Evolutionary conservation across 1,284 basidiomycete species (phyloP), one percentile per base, ranked within the genome.

Genomic region (Rhodotorula mucilaginosa): DNA sequence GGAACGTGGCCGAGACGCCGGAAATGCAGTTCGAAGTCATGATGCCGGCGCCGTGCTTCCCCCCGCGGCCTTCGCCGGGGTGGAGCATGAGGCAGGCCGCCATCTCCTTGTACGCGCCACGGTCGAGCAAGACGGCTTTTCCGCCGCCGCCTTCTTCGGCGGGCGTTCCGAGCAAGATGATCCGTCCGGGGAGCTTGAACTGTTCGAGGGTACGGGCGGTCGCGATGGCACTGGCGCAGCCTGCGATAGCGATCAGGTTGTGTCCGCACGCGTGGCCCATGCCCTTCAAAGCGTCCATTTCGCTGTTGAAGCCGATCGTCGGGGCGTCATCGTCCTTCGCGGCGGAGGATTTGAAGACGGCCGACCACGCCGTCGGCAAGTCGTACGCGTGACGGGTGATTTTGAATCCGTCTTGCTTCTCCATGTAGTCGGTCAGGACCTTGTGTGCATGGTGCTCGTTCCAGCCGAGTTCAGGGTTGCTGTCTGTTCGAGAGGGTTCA

Each of bases 131-230:
- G 57, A 85, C 83, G 64, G 88, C 84, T 82, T 95, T 94, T 34
- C 92, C 92, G 26, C 86, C 89, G 3, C 89, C 90, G 21, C 83
- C 83, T 81, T 94, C 92, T 81, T 94, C 92, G 21, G 89, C 92
- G 84, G 93, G 92, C 7, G 93, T 95, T 34, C 93, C 92, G 7
- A 95, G 83, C 46, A 95, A 84, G 59, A 93, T 83, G 21, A 95
- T 84, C 66, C 85, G 90, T 2, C 91, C 93, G 2, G 88, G 78
- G 52, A 91, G 84, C 75, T 88, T 49, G 48, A 77, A 75, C 52
- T 73, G 58, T 79, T 87, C 81, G 77, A 93, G 80, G 10, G 88
- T 88, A 46, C 85, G 84, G 77, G 88, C 89, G 65, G 91, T 82
- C 8, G 88, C 89, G 64, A 92, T 81, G 13, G 91, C 88, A 21